Conservation (phyloP, 371 early-diverging fungal genomes). For the Dichotomocladium elegans region DNA sequence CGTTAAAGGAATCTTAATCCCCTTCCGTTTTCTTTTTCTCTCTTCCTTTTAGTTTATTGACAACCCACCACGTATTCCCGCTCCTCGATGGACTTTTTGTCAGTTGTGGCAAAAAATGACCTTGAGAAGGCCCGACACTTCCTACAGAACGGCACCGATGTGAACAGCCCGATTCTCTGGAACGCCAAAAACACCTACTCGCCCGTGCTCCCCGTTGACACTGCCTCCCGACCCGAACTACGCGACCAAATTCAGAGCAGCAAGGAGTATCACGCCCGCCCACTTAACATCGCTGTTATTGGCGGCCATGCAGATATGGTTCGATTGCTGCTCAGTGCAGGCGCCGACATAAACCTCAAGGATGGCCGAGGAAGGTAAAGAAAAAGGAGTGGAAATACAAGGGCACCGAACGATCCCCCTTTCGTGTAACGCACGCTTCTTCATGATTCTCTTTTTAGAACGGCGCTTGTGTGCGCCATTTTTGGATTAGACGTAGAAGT, state of each 20-base stretch:
- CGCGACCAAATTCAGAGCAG: constrained; percentile 30
- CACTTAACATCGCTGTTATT: constrained; percentile 67
- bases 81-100: constrained; percentile 46
- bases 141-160: constrained; percentile 46
- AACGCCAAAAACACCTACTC: constrained; percentile 42
- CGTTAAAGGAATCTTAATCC: too few relatives aligned
- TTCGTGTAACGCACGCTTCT: constrained; percentile 1
- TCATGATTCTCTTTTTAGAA: constrained; percentile 32
- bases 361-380: constrained; percentile 69
- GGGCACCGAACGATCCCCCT: neutral
- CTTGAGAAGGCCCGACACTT: constrained; percentile 38
- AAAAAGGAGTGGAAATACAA: neutral
- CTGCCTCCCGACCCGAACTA: constrained; percentile 23
- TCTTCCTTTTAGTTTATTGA: neutral
- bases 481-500: constrained; percentile 57
- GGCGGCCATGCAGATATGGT: constrained; percentile 64
- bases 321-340: constrained; percentile 50
- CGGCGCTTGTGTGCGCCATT: constrained; percentile 53
- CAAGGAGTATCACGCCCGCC: constrained; percentile 52
- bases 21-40: neutral
- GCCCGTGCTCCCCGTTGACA: constrained; percentile 37
- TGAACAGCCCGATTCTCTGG: constrained; percentile 51
- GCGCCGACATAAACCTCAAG: constrained; percentile 60
- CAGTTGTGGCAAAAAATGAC: constrained; percentile 49
- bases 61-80: neutral